These are phyloP conservation scores for Copromyces sp. DNA, from an alignment of 495 filamentous ascomycete genomes.

Conservation along the genomic window DNA sequence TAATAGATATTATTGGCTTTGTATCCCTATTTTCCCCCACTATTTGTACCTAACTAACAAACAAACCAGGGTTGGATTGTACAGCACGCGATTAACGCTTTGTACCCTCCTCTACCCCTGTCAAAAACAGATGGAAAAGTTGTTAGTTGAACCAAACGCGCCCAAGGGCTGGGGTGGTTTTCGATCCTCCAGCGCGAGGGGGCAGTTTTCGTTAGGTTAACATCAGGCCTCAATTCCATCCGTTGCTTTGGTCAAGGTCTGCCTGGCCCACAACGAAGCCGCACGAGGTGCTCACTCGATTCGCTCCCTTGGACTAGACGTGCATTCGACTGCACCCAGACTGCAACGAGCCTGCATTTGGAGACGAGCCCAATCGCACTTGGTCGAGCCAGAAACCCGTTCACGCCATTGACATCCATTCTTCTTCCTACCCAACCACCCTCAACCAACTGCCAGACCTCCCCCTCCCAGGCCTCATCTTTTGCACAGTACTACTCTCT, in stretches of 20 bases:
- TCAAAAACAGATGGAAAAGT: too few species aligned
- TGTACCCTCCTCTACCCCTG: too few species aligned
- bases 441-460: slow-evolving; percentile 10
- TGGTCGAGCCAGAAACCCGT: slow-evolving; percentile 6
- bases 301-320: background rate
- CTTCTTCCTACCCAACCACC: slow-evolving; percentile 21
- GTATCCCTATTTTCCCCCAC: too few species aligned
- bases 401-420: background rate
- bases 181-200: background rate
- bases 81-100: too few species aligned
- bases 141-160: too few species aligned
- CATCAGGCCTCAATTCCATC: background rate
- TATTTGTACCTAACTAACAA: too few species aligned
- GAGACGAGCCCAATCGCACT: slow-evolving; percentile 21
- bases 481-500: background rate
- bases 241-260: background rate
- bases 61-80: too few species aligned
- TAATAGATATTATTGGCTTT: too few species aligned
- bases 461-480: background rate
- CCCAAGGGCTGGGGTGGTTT: background rate
- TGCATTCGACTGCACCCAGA: background rate
- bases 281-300: background rate
- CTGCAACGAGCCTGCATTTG: background rate
- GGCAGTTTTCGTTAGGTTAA: background rate
- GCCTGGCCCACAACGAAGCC: background rate